Base-by-base conservation (phyloP, 805 yeast genomes). In the Lachancea kluyveri region DNA sequence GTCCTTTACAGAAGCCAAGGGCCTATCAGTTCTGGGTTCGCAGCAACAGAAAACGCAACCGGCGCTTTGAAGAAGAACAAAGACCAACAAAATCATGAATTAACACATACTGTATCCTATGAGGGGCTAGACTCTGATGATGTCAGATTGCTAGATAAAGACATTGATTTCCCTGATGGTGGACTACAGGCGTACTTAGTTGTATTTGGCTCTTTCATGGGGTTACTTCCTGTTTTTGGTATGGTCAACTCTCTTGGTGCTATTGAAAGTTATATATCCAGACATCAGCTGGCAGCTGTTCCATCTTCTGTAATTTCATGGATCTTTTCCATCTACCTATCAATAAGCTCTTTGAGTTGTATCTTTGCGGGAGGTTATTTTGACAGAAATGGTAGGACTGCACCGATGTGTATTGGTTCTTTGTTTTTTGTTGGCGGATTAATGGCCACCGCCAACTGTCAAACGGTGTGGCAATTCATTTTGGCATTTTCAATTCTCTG, bases 241-340 rank as follows among this genome's bases (percentile, higher is more conserved):
- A 49, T 75, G 25, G 57, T 76, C 36, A 77, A 77, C 41, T 63
- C 81, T 0, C 61, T 75, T 16, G 86, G 88, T 43, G 81, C 80
- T 2, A 66, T 79, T 26, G 79, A 79, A 56, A 68, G 80, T 0
- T 77, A 78, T 43, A 68, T 79, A 6, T 65, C 65, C 1, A 42
- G 47, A 26, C 48, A 79, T 56, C 87, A 79, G 53, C 54, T 79
- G 44, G 64, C 62, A 1, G 41, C 61, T 18, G 64, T 65, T 1
- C 55, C 70, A 4, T 62, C 74, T 0, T 65, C 81, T 1, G 60
- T 72, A 0, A 63, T 74, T 2, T 68, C 83, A 1, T 77, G 85
- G 85, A 72, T 79, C 33, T 79, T 79, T 45, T 77, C 86, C 9
- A 58, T 79, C 22, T 77, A 68, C 50, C 57, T 72, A 37, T 65